Conservation (phyloP, 495 filamentous ascomycete genomes). For the Penicillium nucicola region DNA sequence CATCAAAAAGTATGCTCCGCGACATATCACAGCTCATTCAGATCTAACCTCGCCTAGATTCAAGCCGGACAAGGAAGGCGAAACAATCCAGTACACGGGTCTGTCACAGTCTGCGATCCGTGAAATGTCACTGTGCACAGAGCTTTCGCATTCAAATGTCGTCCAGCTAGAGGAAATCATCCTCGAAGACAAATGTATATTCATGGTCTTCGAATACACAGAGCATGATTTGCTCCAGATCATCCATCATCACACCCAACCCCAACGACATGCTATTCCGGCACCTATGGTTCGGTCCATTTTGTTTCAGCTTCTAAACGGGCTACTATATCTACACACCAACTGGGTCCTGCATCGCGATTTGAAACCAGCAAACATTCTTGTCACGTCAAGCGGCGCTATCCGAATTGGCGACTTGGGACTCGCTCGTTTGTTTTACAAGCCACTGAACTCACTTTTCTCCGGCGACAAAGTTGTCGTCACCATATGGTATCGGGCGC, state of each 20-base stretch:
- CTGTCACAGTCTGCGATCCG: constrained; percentile 96
- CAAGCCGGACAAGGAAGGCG: constrained; percentile 99
- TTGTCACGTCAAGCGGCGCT: constrained; percentile 86
- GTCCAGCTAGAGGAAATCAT: constrained; percentile 94
- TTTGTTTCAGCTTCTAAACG: constrained; percentile 91
- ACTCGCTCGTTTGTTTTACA: constrained; percentile 88
- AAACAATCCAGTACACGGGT: constrained; percentile 89
- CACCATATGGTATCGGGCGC: constrained; percentile 98
- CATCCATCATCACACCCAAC: constrained; percentile 94
- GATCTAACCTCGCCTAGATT: constrained; percentile 55
- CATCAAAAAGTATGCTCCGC: constrained; percentile 73
- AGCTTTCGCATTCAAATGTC: constrained; percentile 84
- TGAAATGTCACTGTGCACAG: constrained; percentile 98
- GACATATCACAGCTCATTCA: neutral
- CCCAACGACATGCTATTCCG: constrained; percentile 80
- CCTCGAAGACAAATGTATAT: constrained; percentile 97
- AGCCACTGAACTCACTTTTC: constrained; percentile 86
- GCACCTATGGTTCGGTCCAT: constrained; percentile 86
- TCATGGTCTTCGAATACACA: constrained; percentile 99
- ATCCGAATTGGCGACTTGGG: constrained; percentile 95
- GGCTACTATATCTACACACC: constrained; percentile 87
- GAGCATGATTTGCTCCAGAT: constrained; percentile 97
- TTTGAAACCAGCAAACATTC: constrained; percentile 97
- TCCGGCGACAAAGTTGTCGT: constrained; percentile 97
- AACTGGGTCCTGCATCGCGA: constrained; percentile 98